Percentiles rank a stretch among this genome's conserved stretches.
Conservation (phyloP, 2,329 filamentous ascomycete genomes). For the Cryphonectria naterciae region DNA sequence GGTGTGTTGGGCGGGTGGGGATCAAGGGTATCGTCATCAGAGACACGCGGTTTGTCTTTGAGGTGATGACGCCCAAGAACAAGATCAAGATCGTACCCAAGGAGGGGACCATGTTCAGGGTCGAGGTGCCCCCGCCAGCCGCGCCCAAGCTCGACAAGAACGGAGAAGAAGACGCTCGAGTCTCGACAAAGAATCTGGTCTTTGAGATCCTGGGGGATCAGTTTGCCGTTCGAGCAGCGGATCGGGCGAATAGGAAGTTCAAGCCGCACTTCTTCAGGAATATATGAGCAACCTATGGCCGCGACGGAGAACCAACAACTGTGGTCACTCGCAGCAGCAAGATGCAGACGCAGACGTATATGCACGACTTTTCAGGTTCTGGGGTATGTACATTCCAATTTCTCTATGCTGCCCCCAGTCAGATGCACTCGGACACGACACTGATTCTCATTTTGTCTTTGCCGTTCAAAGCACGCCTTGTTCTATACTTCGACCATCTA, state of each 20-base stretch:
- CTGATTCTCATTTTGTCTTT: too few relatives aligned
- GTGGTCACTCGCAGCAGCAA: background rate
- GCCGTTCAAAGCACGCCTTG: background rate
- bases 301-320: background rate
- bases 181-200: slow-evolving; percentile 50
- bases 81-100: slow-evolving; percentile 83
- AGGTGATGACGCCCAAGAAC: slow-evolving; percentile 75
- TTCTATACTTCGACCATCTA: background rate
- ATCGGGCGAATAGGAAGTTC: slow-evolving; percentile 89
- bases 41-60: slow-evolving; percentile 85
- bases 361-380: background rate
- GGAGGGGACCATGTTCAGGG: slow-evolving; percentile 82
- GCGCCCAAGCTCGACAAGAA: slow-evolving; percentile 32
- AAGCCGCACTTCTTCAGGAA: slow-evolving; percentile 80
- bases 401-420: background rate
- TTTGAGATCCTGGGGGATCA: slow-evolving; percentile 90
- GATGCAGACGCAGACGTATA: background rate
- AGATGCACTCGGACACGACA: too few relatives aligned
- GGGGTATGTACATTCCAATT: background rate
- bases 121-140: slow-evolving; percentile 63
- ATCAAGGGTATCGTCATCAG: slow-evolving; percentile 84
- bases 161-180: slow-evolving; percentile 31
- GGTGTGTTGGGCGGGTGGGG: slow-evolving; percentile 81
- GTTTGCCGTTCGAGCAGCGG: slow-evolving; percentile 79
- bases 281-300: slow-evolving; percentile 55